These are phyloP conservation scores for Penstemon newberryi DNA, from an alignment of 257 asterid genomes.

Conservation along the genomic window DNA sequence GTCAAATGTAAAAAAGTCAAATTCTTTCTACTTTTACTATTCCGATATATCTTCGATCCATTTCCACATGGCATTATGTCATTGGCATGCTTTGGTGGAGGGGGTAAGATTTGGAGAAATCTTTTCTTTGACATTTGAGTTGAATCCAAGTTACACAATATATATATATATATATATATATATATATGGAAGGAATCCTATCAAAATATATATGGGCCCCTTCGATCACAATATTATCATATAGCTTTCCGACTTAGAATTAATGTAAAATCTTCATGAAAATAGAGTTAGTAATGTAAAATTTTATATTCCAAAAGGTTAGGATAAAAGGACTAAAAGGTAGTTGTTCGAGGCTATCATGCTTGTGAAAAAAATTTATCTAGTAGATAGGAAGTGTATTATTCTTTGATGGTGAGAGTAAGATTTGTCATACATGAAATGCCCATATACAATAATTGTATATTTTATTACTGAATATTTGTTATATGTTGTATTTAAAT, in stretches of 20 bases:
- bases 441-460: too few species aligned
- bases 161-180: not conserved
- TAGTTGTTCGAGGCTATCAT: too few species aligned
- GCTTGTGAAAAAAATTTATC: too few species aligned
- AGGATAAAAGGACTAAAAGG: too few species aligned
- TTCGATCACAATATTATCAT: not conserved
- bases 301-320: not conserved
- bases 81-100: conserved; percentile 12
- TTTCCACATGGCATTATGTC: not conserved
- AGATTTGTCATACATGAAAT: too few species aligned
- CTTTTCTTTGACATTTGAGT: conserved; percentile 25
- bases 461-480: too few species aligned
- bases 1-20: not conserved
- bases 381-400: too few species aligned
- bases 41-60: not conserved
- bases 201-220: not conserved
- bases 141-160: conserved; percentile 13
- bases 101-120: conserved; percentile 1
- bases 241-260: not conserved
- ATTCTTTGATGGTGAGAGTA: too few species aligned
- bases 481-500: too few species aligned
- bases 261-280: not conserved
- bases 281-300: too few species aligned
- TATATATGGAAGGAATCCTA: not conserved
- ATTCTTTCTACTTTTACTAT: conserved; percentile 24